A percentile compares a stretch with the other conserved stretches of the same genome.
These are phyloP conservation scores for Schizophyllum amplum DNA, from an alignment of 1,284 basidiomycete genomes.

Conservation along the genomic window DNA sequence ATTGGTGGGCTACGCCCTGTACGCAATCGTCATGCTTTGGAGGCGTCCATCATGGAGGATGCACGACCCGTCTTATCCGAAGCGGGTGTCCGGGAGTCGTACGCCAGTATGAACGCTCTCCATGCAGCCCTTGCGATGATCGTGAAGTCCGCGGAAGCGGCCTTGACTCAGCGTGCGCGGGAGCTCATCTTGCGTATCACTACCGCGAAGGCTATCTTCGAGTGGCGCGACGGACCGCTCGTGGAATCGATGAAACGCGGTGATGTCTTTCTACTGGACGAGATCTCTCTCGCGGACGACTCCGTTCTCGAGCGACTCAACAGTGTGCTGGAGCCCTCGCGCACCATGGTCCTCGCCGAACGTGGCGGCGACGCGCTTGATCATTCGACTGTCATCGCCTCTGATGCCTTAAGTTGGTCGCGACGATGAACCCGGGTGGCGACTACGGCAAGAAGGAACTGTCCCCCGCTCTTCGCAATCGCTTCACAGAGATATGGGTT, in stretches of 20 bases:
- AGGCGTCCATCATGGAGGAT: slow-evolving; percentile 19
- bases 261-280: slow-evolving; percentile 88
- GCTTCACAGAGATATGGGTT: slow-evolving; percentile 99
- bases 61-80: background rate
- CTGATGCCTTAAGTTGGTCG: slow-evolving; percentile 79
- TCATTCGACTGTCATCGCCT: slow-evolving; percentile 61
- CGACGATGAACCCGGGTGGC: slow-evolving; percentile 99
- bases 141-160: slow-evolving; percentile 22
- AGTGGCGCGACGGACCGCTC: slow-evolving; percentile 95
- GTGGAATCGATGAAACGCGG: slow-evolving; percentile 88
- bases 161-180: slow-evolving; percentile 27
- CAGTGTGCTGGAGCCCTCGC: slow-evolving; percentile 88
- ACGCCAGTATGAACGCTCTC: slow-evolving; percentile 29
- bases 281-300: slow-evolving; percentile 97
- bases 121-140: slow-evolving; percentile 23
- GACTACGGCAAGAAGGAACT: slow-evolving; percentile 99
- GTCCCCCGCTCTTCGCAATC: slow-evolving; percentile 93
- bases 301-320: slow-evolving; percentile 97
- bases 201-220: slow-evolving; percentile 71
- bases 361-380: slow-evolving; percentile 74
- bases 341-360: slow-evolving; percentile 91
- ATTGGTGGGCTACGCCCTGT: slow-evolving; percentile 92
- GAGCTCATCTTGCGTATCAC: slow-evolving; percentile 36
- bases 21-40: slow-evolving; percentile 61
- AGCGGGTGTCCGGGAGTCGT: background rate